phyloP scores from a whole-genome alignment of 305 asterid species.

The Fraxinus latifolia region DNA sequence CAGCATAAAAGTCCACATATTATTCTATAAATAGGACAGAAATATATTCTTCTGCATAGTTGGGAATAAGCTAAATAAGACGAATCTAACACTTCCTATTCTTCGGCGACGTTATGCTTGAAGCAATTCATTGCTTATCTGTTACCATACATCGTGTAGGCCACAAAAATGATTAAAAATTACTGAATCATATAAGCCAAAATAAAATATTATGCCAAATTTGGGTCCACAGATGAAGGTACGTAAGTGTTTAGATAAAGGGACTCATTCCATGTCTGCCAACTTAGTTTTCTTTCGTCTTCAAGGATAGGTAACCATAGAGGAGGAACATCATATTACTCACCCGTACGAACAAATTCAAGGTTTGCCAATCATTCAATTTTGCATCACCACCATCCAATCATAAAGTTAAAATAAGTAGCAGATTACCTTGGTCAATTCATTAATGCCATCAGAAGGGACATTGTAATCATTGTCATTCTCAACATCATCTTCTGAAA shows the following conservation, averaged over 20 bases:
- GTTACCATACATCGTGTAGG: neutral
- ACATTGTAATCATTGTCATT: constrained; percentile 24
- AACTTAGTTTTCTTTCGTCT: neutral
- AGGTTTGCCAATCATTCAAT: neutral
- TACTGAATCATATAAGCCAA: constrained; percentile 1
- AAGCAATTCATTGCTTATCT: neutral
- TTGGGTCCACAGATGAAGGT: constrained; percentile 2
- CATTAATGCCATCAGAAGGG: constrained; percentile 24
- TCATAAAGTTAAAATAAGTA: constrained; percentile 8
- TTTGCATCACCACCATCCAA: neutral
- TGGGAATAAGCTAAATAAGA: neutral
- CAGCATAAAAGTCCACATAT: neutral
- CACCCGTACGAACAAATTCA: neutral
- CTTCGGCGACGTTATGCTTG: neutral
- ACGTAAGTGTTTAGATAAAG: neutral
- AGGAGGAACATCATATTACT: neutral
- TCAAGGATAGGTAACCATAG: neutral
- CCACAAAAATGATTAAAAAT: neutral
- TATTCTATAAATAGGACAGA: neutral
- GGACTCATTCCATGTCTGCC: neutral
- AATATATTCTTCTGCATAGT: neutral
- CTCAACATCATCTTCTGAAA: constrained; percentile 41
- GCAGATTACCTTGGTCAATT: constrained; percentile 28
- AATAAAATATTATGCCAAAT: constrained; percentile 8
- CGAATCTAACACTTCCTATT: neutral